Conservation (phyloP, 2,329 filamentous ascomycete species). For the Pseudopyrenochaeta lycopersici region DNA sequence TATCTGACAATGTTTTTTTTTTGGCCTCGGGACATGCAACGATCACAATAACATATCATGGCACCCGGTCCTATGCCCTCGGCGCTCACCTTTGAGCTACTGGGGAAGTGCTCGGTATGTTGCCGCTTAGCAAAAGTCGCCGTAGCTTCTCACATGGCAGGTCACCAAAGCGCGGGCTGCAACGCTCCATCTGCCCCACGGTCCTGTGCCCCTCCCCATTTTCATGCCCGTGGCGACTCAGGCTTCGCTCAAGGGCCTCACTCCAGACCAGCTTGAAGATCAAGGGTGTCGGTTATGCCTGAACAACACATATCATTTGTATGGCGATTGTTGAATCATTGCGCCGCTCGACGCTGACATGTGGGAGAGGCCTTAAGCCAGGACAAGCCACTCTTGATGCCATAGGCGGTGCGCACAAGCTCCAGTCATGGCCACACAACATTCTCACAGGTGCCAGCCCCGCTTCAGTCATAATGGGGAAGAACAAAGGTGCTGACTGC, state of each 20-base stretch:
- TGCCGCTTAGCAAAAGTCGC: neutral
- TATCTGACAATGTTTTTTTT: conserved; percentile 1
- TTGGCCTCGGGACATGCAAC: neutral
- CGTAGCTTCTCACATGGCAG: conserved; percentile 58
- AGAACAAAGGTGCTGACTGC: conserved; percentile 31
- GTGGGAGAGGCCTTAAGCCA: conserved; percentile 78
- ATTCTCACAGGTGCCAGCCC: conserved; percentile 73
- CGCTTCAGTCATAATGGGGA: no score
- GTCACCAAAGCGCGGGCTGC: conserved; percentile 95
- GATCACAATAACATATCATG: conserved; percentile 30
- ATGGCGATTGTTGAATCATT: conserved; percentile 11
- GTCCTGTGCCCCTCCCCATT: conserved; percentile 85
- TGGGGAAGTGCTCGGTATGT: conserved; percentile 50
- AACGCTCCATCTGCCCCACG: conserved; percentile 87
- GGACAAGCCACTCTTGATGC: conserved; percentile 88
- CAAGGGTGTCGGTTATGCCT: conserved; percentile 90
- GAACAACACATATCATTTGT: conserved; percentile 97
- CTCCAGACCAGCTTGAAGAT: conserved; percentile 88
- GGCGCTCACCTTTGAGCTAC: conserved; percentile 48
- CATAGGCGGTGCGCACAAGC: conserved; percentile 89
- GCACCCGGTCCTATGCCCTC: conserved; percentile 45
- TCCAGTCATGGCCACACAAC: conserved; percentile 96
- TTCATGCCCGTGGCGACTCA: conserved; percentile 99
- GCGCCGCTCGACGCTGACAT: conserved; percentile 24
- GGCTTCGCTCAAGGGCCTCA: conserved; percentile 92